A percentile compares a stretch with the other conserved stretches of the same genome.
phyloP scores from a whole-genome alignment of 2,329 filamentous ascomycete genomes.

The Colletotrichum cuscutae region DNA sequence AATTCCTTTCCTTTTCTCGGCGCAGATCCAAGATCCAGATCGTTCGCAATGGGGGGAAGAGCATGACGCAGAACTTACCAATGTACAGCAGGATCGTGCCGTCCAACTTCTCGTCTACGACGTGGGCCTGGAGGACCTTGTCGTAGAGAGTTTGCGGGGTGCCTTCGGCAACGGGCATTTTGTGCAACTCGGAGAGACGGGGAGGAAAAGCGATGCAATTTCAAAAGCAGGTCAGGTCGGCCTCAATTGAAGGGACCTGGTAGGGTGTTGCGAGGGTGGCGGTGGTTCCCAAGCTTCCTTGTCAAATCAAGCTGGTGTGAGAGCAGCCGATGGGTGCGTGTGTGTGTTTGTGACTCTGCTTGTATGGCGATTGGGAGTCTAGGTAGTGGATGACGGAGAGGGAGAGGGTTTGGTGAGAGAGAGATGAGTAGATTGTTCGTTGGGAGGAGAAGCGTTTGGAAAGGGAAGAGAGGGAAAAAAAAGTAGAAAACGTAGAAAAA shows the following conservation, averaged over 20 bases:
- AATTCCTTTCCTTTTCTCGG: background rate
- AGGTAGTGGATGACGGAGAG: background rate
- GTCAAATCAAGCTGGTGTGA: background rate
- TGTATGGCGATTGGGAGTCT: background rate
- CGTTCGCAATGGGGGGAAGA: too few relatives aligned
- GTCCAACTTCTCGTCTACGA: conserved; percentile 95
- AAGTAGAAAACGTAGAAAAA: conserved; percentile 25
- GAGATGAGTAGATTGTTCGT: conserved; percentile 9
- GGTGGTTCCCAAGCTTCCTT: background rate
- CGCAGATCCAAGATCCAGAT: background rate
- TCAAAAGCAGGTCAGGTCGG: conserved; percentile 2
- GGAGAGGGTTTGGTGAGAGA: background rate
- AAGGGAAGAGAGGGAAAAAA: conserved; percentile 14
- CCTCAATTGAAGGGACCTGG: conserved; percentile 6
- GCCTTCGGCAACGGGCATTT: conserved; percentile 80
- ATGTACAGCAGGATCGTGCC: conserved; percentile 95
- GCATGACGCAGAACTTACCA: conserved; percentile 63
- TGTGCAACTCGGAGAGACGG: conserved; percentile 44
- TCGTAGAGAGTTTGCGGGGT: conserved; percentile 91
- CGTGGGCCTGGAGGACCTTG: conserved; percentile 95
- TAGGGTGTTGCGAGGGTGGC: background rate
- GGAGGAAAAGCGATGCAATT: background rate
- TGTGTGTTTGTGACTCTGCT: background rate
- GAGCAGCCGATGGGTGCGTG: background rate
- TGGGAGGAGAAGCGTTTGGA: conserved; percentile 14